A percentile compares a stretch with the other conserved stretches of the same genome.
These are phyloP conservation scores for Nidularia pulvinata DNA, from an alignment of 768 basidiomycete species.

Conservation along the genomic window DNA sequence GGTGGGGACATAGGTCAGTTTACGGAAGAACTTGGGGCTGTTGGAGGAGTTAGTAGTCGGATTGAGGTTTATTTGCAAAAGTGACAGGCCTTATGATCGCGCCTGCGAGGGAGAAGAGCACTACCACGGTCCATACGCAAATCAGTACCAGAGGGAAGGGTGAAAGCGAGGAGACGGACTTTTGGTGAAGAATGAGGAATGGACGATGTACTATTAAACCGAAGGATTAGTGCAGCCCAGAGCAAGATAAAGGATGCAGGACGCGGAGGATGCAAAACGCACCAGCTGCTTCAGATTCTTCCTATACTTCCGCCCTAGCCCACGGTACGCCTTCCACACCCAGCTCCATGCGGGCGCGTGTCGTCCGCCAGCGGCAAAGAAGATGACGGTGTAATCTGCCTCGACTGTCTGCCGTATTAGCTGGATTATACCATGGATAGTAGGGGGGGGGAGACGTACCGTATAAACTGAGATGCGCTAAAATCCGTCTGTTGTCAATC, in stretches of 20 bases:
- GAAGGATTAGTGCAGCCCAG: background rate
- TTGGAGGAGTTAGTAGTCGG: background rate
- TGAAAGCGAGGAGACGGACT: conserved; percentile 41
- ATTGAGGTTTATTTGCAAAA: too few species aligned
- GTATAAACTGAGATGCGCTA: conserved; percentile 80
- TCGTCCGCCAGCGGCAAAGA: conserved; percentile 79
- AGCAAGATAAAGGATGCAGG: conserved; percentile 1
- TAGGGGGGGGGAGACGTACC: conserved; percentile 36
- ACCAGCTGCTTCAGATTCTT: conserved; percentile 88
- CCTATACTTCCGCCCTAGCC: conserved; percentile 78
- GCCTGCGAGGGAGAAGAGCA: conserved; percentile 88
- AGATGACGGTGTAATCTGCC: conserved; percentile 86
- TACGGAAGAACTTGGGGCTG: conserved; percentile 90
- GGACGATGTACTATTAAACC: conserved; percentile 70
- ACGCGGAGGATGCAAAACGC: conserved; percentile 16
- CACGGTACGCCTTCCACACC: conserved; percentile 90
- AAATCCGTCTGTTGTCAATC: conserved; percentile 53
- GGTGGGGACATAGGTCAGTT: conserved; percentile 75
- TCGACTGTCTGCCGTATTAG: conserved; percentile 53
- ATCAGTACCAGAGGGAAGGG: background rate
- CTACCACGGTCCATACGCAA: conserved; percentile 29
- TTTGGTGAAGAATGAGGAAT: conserved; percentile 87
- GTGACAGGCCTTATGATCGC: conserved; percentile 74
- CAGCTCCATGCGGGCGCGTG: conserved; percentile 85
- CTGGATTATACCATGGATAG: background rate